Percentiles rank a stretch among this genome's conserved stretches.
These are phyloP conservation scores for Ustilago hordei DNA, from an alignment of 1,284 basidiomycete species.

Conservation along the genomic window DNA sequence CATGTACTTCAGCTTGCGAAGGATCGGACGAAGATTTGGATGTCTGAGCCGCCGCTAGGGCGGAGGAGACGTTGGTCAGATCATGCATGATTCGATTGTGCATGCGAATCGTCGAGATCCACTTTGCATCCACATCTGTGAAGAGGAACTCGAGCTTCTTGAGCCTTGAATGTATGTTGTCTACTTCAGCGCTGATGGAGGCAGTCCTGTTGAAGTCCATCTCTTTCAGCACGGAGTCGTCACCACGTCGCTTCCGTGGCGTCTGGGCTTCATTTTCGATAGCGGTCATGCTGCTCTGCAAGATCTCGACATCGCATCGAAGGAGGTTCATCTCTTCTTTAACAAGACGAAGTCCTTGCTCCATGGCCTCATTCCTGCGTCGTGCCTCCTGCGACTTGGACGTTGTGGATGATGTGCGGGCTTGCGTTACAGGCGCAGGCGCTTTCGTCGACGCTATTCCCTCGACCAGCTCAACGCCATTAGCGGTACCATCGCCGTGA, in stretches of 20 bases:
- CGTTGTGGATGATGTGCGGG: slow-evolving; percentile 35
- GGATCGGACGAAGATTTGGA: neutral
- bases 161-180: slow-evolving; percentile 21
- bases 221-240: slow-evolving; percentile 15
- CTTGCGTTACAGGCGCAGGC: slow-evolving; percentile 22
- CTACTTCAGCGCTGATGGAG: slow-evolving; percentile 22
- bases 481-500: slow-evolving; percentile 10
- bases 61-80: slow-evolving; percentile 9
- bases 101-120: slow-evolving; percentile 46
- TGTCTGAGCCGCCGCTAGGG: slow-evolving; percentile 7
- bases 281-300: slow-evolving; percentile 22
- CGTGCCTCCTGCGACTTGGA: slow-evolving; percentile 42
- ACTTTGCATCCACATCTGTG: slow-evolving; percentile 28
- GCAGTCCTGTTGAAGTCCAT: slow-evolving; percentile 25
- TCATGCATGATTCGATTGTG: slow-evolving; percentile 45
- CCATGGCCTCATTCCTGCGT: slow-evolving; percentile 37
- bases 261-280: slow-evolving; percentile 22
- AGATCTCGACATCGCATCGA: slow-evolving; percentile 29
- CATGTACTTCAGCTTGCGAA: neutral
- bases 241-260: slow-evolving; percentile 29
- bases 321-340: slow-evolving; percentile 47
- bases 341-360: slow-evolving; percentile 32
- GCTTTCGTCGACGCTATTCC: neutral
- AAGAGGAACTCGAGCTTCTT: slow-evolving; percentile 27
- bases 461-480: neutral